Base-by-base conservation (phyloP, 495 filamentous ascomycete species). In the Xylaria intraflava region DNA sequence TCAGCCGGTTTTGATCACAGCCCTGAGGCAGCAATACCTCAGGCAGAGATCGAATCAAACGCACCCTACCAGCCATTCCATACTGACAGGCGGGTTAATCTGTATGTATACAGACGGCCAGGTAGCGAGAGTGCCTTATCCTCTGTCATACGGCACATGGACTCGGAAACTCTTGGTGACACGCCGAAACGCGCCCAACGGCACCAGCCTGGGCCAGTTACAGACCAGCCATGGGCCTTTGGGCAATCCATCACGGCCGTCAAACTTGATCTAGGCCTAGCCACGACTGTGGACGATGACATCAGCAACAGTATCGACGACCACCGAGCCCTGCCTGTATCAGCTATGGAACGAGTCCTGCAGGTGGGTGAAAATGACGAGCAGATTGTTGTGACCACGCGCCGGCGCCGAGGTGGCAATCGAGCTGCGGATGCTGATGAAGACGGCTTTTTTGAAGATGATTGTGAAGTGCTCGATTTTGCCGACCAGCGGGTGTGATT, bases 361-460 rank as follows among this genome's bases (percentile, higher is more conserved):
- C 71, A 85, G 57, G 81, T 78, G n/a, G 84, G 83, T 27, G 83
- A 87, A 47, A 77, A 82, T 41, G 69, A 73, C 36, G 85, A 87
- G 66, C 84, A 90, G 68, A 83, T 94, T 26, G 82, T 92, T 31
- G 81, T 90, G 20, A 92, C 87, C 9, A 92, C 88, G 1, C 73
- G 88, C 38, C 72, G 86, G n/a, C 73, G 71, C 70, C 86, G 79
- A 71, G 84, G 76, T 62, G 72, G 64, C 62, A 69, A 65, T 64
- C 65, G 70, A 44, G 49, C 69, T 56, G 55, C 61, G 40, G 61
- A 71, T 35, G 78, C 77, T 22, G 80, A 82, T 14, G 87, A 84
- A 29, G 87, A 91, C 33, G 90, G 89, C 3, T 93, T 96, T 68
- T 96, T 96, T 61, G 90, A 96, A 67, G 89, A 96, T 63, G 90